Base-by-base conservation (phyloP, 208 protist species). In the Trypanosoma brucei region DNA sequence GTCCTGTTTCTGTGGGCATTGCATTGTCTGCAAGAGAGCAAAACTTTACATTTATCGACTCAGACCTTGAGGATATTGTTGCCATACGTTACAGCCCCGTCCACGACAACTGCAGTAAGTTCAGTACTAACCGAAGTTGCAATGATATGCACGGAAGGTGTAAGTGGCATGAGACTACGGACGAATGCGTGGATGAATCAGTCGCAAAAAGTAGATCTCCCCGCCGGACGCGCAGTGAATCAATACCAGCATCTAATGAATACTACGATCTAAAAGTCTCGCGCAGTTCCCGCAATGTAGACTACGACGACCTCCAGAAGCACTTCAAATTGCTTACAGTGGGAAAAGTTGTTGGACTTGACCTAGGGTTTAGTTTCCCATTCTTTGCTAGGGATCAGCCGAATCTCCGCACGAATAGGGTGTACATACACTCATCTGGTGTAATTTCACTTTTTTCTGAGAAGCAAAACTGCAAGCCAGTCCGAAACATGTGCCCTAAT, bases 401-500 rank as follows among this genome's bases (percentile, higher is more conserved):
- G 59, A 53, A 39, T 14, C 59, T n/a, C 44, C 13, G 13, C n/a
- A 55, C 59, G 37, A 36, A 40, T 4, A 55, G n/a, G 3, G 33
- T 50, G 31, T 37, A 72, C 50, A 35, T 72, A 2, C 39, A 66
- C 34, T 54, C 59, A 6, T 64, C 66, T 33, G 49, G 57, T 33
- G 38, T 72, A 22, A 55, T 72, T 53, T 62, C 66, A 3, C 42
- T 72, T 3, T 66, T 58, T 49, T 61, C 66, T 7, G 45, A 11
- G 53, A 14, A 31, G 35, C 55, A 61, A 31, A n/a, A 55, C 9
- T 72, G 66, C 36, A 50, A 59, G 50, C 5, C 61, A 2, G 13
- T 73, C 2, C 9, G 37, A 1, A 65, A 60, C 31, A 63, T 58
- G 45, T 78, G 72, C 61, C 44, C 67, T 3, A 62, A 76, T 51